These are phyloP conservation scores for Andrographis paniculata DNA, from an alignment of 305 asterid genomes.

Conservation along the genomic window DNA sequence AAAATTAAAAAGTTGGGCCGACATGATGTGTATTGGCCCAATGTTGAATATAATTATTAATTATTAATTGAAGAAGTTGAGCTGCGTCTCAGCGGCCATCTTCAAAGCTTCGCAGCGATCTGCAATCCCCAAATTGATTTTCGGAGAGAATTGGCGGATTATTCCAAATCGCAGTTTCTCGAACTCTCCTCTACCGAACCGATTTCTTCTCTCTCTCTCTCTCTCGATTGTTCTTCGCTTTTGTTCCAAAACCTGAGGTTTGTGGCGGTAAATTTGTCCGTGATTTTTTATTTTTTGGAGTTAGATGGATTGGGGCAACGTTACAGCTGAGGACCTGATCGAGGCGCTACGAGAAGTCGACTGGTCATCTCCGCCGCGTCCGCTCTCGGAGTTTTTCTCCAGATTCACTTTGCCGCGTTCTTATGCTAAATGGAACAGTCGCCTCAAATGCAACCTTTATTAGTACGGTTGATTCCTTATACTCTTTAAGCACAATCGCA, in stretches of 20 bases:
- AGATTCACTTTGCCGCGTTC: constrained; percentile 86
- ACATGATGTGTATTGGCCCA: too few relatives aligned
- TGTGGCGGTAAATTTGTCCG: not conserved
- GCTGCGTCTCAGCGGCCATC: too few relatives aligned
- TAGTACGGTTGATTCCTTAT: constrained; percentile 36
- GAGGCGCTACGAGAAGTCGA: constrained; percentile 73
- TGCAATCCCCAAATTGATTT: too few relatives aligned
- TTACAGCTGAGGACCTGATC: constrained; percentile 79
- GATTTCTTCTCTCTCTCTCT: not conserved
- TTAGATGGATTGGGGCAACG: constrained; percentile 90
- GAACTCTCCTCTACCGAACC: not conserved
- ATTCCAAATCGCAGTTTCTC: not conserved
- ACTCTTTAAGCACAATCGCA: not conserved
- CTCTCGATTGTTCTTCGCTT: not conserved
- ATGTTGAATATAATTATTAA: too few relatives aligned
- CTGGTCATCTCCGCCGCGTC: constrained; percentile 76
- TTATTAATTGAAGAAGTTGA: too few relatives aligned
- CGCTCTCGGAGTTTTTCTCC: constrained; percentile 56
- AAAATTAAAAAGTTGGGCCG: too few relatives aligned
- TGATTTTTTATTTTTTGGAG: not conserved
- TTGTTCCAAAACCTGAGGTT: too few relatives aligned
- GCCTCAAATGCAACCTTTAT: constrained; percentile 93
- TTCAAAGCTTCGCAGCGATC: too few relatives aligned
- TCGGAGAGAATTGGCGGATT: too few relatives aligned
- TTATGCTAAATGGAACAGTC: constrained; percentile 83